Conservation (phyloP, 257 asterid genomes). For the Mentha longifolia region DNA sequence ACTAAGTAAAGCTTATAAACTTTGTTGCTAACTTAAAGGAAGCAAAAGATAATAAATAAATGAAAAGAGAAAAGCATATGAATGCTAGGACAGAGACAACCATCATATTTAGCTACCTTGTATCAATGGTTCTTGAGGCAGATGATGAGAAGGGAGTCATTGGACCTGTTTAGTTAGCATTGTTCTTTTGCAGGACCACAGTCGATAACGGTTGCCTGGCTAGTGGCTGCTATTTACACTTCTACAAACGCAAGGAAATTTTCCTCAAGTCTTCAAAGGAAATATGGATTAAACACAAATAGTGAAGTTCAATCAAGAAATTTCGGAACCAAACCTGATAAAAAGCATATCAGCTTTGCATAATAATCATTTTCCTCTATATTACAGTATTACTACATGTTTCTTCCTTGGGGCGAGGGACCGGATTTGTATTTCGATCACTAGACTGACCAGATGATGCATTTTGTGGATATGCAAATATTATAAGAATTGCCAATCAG, state of each 20-base stretch:
- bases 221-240: neutral
- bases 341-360: neutral
- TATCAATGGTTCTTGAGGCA: neutral
- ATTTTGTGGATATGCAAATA: neutral
- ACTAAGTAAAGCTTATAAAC: neutral
- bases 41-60: neutral
- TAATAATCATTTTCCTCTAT: too few species aligned
- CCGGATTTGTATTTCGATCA: neutral
- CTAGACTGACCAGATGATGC: neutral
- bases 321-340: neutral
- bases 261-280: neutral
- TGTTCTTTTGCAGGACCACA: neutral
- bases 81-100: slow-evolving; percentile 10
- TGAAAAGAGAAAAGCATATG: neutral
- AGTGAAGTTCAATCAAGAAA: neutral
- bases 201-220: neutral
- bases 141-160: neutral
- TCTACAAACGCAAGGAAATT: neutral
- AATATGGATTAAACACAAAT: neutral
- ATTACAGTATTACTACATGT: neutral
- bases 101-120: slow-evolving; percentile 25
- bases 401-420: neutral
- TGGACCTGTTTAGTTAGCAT: neutral
- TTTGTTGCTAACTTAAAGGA: neutral
- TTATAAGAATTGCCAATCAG: neutral